Conservation (phyloP, 768 basidiomycete genomes). For the Boletales sp. region DNA sequence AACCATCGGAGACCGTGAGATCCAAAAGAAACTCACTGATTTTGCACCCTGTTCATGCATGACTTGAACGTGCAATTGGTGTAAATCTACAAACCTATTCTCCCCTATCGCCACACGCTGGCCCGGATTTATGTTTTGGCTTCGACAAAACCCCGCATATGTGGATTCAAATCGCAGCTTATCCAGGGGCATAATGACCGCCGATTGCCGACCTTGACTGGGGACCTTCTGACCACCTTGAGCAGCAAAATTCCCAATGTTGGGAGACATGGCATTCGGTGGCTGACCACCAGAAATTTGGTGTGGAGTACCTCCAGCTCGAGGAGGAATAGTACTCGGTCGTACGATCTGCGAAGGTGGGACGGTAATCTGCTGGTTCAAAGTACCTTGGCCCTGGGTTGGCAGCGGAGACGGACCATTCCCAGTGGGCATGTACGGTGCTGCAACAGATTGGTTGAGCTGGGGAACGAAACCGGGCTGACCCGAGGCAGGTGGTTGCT, state of each 20-base stretch:
- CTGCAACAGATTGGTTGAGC: conserved; percentile 5
- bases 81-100: conserved; percentile 54
- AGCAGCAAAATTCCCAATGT: conserved; percentile 23
- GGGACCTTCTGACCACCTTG: conserved; percentile 20
- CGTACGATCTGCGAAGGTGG: conserved; percentile 30
- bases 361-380: conserved; percentile 30
- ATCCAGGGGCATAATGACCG: conserved; percentile 38
- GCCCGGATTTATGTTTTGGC: conserved; percentile 39
- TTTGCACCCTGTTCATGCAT: conserved; percentile 52
- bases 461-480: conserved; percentile 23
- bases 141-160: conserved; percentile 47
- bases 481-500: conserved; percentile 9
- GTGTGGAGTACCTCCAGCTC: conserved; percentile 37
- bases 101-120: conserved; percentile 46
- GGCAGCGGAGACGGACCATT: conserved; percentile 20
- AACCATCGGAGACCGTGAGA: not conserved
- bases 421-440: conserved; percentile 18
- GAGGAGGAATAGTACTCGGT: conserved; percentile 33
- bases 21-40: conserved; percentile 36
- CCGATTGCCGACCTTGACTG: conserved; percentile 15
- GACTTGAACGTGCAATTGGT: conserved; percentile 55
- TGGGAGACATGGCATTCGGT: conserved; percentile 33
- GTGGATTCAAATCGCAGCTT: conserved; percentile 50
- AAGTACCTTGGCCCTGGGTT: conserved; percentile 12
- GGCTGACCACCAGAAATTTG: conserved; percentile 31